Percentiles rank a stretch among this genome's conserved stretches.
phyloP scores from a whole-genome alignment of 805 yeast genomes.

The Starmerella powellii region DNA sequence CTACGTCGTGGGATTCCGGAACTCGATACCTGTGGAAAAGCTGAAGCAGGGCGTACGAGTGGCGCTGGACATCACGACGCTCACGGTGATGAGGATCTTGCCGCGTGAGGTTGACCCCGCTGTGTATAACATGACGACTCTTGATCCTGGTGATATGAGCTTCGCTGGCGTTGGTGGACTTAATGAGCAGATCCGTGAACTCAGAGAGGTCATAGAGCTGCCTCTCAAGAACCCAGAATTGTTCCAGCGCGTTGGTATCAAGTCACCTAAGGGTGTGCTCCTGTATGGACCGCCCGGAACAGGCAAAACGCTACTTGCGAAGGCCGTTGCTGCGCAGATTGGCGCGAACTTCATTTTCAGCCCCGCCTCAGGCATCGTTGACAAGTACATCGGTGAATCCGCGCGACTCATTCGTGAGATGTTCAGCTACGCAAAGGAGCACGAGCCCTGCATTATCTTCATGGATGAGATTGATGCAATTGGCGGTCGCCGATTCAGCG shows the following conservation, averaged over 20 bases:
- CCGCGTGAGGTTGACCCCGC: conserved; percentile 98
- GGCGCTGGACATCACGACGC: conserved; percentile 92
- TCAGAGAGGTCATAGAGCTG: conserved; percentile 93
- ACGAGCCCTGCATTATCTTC: conserved; percentile 94
- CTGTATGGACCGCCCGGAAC: conserved; percentile 98
- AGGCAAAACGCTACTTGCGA: conserved; percentile 89
- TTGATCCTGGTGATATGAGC: conserved; percentile 94
- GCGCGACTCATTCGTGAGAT: conserved; percentile 94
- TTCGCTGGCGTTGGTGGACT: conserved; percentile 94
- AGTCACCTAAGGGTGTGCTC: conserved; percentile 96
- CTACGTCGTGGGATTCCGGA: conserved; percentile 94
- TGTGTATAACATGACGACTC: conserved; percentile 95
- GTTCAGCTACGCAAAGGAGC: conserved; percentile 96
- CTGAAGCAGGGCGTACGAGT: conserved; percentile 92
- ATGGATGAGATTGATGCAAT: conserved; percentile 99
- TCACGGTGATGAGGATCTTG: conserved; percentile 91
- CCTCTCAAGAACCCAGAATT: conserved; percentile 96
- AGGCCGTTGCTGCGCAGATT: conserved; percentile 96
- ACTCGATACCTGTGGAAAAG: conserved; percentile 70
- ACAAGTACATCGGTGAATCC: conserved; percentile 94
- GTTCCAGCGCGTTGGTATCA: conserved; percentile 89
- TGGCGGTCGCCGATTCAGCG: conserved; percentile 95
- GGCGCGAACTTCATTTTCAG: conserved; percentile 96
- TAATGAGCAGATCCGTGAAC: conserved; percentile 87
- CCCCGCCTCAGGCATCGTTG: conserved; percentile 98